Conservation (phyloP, 768 basidiomycete species). For the Psilocybe subaeruginosa region DNA sequence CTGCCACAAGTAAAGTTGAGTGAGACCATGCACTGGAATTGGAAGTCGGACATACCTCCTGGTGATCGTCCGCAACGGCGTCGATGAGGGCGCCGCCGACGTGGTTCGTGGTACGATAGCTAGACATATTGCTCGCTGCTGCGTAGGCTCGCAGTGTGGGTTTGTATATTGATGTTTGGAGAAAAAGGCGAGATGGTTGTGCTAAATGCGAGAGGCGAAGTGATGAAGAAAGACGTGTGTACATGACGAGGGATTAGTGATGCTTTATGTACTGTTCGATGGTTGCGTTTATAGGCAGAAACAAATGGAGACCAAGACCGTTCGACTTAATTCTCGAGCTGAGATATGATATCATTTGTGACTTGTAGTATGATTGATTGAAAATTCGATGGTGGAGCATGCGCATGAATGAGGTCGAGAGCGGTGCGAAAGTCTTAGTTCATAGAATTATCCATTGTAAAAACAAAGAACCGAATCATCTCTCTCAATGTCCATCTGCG, state of each 20-base stretch:
- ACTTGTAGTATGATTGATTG: not conserved
- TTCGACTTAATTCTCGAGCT: not conserved
- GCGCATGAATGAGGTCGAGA: too few relatives aligned
- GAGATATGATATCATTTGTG: not conserved
- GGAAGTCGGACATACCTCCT: conserved; percentile 14
- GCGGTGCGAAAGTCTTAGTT: too few relatives aligned
- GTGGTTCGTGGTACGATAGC: conserved; percentile 7
- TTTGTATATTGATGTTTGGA: not conserved
- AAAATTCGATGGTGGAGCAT: too few relatives aligned
- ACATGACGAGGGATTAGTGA: not conserved
- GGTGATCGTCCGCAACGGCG: conserved; percentile 23
- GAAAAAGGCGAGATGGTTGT: not conserved
- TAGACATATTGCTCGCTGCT: not conserved
- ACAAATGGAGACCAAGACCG: not conserved
- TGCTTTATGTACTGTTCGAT: not conserved
- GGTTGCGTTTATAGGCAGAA: not conserved
- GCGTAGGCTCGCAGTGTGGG: not conserved
- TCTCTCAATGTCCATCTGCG: too few relatives aligned
- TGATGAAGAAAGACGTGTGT: not conserved
- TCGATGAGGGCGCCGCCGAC: conserved; percentile 18
- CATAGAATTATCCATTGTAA: too few relatives aligned
- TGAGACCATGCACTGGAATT: too few relatives aligned
- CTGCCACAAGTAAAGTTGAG: conserved; percentile 26
- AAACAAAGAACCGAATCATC: too few relatives aligned
- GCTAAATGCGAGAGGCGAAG: not conserved